Percentiles rank a stretch among this genome's conserved stretches.
These are phyloP conservation scores for Microcera coccophila DNA, from an alignment of 2,329 filamentous ascomycete genomes.

Conservation along the genomic window DNA sequence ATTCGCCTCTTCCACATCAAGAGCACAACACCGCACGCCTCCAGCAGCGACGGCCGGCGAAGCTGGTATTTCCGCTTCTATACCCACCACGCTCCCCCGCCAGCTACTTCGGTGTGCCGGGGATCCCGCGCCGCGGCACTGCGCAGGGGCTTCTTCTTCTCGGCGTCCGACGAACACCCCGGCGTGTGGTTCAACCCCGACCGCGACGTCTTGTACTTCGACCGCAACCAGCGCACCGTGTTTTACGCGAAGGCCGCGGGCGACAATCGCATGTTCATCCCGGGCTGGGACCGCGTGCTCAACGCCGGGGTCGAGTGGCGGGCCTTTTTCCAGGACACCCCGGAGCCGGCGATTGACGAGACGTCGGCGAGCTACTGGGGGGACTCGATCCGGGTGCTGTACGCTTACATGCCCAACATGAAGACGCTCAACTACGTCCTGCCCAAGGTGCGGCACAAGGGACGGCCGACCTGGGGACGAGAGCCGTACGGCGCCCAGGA, in stretches of 20 bases:
- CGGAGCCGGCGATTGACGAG: slow-evolving; percentile 18
- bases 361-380: slow-evolving; percentile 21
- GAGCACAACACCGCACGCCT: slow-evolving; percentile 9
- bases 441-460: slow-evolving; percentile 22
- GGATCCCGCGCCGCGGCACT: slow-evolving; percentile 27
- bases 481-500: slow-evolving; percentile 24
- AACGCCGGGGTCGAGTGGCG: slow-evolving; percentile 31
- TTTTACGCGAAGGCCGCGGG: slow-evolving; percentile 12
- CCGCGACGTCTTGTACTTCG: slow-evolving; percentile 29
- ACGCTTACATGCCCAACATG: slow-evolving; percentile 22
- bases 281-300: slow-evolving; percentile 23
- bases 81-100: slow-evolving; percentile 18
- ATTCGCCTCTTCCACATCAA: slow-evolving; percentile 31
- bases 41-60: background rate
- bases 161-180: slow-evolving; percentile 5
- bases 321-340: slow-evolving; percentile 25
- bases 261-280: slow-evolving; percentile 9
- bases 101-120: slow-evolving; percentile 19
- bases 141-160: slow-evolving; percentile 26
- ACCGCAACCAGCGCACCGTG: slow-evolving; percentile 22
- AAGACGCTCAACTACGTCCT: slow-evolving; percentile 26
- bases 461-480: slow-evolving; percentile 24
- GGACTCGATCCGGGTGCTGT: slow-evolving; percentile 16
- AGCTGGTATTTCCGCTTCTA: slow-evolving; percentile 20
- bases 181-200: slow-evolving; percentile 26